Conservation (phyloP, 371 early-diverging fungal genomes). For the Rhizopus microsporus region DNA sequence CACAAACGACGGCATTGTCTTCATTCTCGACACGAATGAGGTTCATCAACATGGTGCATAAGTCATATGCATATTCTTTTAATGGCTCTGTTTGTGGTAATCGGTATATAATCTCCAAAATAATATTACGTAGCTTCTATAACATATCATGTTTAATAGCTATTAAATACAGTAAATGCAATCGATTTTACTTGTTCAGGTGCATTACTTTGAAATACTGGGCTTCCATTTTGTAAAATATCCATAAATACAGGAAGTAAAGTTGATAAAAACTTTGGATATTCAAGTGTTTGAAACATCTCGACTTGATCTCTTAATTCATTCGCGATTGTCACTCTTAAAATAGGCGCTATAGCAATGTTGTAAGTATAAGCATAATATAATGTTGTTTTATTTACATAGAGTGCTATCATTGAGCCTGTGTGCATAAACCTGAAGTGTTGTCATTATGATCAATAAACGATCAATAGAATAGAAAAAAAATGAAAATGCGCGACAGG, state of each 20-base stretch:
- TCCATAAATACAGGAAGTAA: constrained; percentile 84
- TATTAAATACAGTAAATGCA: not conserved
- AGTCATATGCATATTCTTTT: constrained; percentile 59
- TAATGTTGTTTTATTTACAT: constrained; percentile 31
- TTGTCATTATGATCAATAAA: constrained; percentile 41
- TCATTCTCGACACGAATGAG: constrained; percentile 92
- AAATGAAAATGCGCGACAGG: not conserved
- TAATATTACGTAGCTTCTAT: constrained; percentile 90
- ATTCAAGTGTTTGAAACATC: constrained; percentile 83
- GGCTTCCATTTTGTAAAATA: constrained; percentile 73
- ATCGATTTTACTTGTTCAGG: constrained; percentile 74
- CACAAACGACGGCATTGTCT: constrained; percentile 91
- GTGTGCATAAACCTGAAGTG: constrained; percentile 69
- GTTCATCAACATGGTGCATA: constrained; percentile 70
- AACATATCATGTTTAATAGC: not conserved
- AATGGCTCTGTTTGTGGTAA: constrained; percentile 86
- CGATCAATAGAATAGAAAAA: constrained; percentile 1
- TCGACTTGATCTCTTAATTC: constrained; percentile 93
- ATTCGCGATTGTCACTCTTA: constrained; percentile 83
- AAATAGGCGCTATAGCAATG: constrained; percentile 41
- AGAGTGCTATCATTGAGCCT: constrained; percentile 65
- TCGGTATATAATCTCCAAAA: constrained; percentile 91
- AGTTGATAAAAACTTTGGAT: constrained; percentile 73
- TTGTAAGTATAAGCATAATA: not conserved
- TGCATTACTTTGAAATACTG: constrained; percentile 79